Evolutionary conservation across 176 grass and related monocot species (phyloP).

Genomic region (Aegilops umbellulata): DNA sequence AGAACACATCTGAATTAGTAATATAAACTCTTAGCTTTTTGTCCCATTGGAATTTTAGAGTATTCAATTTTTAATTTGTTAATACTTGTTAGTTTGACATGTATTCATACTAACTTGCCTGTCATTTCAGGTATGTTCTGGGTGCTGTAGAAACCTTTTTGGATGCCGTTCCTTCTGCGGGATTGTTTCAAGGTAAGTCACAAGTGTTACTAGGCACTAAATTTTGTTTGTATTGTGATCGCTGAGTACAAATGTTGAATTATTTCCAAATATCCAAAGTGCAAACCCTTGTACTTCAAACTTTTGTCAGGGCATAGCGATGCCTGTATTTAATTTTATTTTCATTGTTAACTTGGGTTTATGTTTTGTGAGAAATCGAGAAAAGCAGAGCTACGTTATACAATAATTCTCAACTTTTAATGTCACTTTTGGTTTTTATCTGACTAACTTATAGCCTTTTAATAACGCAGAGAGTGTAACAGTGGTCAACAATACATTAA

Average conservation of each 20-base stretch:
- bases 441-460: slow-evolving; percentile 21
- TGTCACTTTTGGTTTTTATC: slow-evolving; percentile 1
- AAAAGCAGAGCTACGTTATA: background rate
- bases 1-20: background rate
- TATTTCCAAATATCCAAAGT: background rate
- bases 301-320: background rate
- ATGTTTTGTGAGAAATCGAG: background rate
- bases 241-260: background rate
- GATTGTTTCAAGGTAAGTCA: slow-evolving; percentile 76
- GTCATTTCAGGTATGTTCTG: slow-evolving; percentile 81
- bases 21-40: background rate
- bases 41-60: background rate
- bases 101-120: background rate
- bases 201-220: background rate
- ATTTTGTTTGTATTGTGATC: background rate
- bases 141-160: slow-evolving; percentile 99
- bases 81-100: background rate
- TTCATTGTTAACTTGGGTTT: background rate
- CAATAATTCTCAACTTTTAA: background rate
- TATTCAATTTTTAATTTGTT: background rate
- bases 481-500: slow-evolving; percentile 72
- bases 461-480: slow-evolving; percentile 75
- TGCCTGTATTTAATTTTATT: background rate
- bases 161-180: slow-evolving; percentile 83
- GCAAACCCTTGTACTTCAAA: background rate